Base-by-base conservation (phyloP, 176 grass and related monocot species). In the Luzula sylvatica region DNA sequence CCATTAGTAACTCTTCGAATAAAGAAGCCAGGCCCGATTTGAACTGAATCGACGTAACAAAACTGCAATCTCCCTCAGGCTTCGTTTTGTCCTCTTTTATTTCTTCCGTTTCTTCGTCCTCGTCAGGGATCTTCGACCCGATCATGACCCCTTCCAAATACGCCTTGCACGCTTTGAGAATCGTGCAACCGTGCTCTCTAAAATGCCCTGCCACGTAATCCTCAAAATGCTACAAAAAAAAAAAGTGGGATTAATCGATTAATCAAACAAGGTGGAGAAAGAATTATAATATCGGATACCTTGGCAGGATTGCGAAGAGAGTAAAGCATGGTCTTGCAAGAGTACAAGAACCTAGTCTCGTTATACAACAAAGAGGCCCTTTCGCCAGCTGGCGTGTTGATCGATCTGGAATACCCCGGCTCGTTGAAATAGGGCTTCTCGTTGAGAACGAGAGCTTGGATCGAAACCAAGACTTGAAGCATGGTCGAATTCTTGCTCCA, bases 391-490 rank as follows among this genome's bases (percentile, higher is more conserved):
- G 41, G 0, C 11, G 66, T 87, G 17, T 81, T 74, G 22, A 75
- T 79, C 20, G 15, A 57, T 11, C 2, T 12, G n/a, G 58, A 75
- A n/a, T 65, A 78, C 63, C 79, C 88, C 38, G 83, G 88, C 60
- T 95, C 88, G 43, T 95, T 95, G 43, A 84, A 95, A 61, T 87
- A 95, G 26, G 88, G 88, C 22, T 84, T 78, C 73, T 87, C 83
- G 65, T 95, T 95, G 55, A 95, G 56, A 49, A 95, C 79, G 0
- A 94, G 79, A 62, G 88, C 88, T 60, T 95, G 88, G 87, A 95
- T 75, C 8, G 88, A 95, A 14, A 95, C 42, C 60, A 95, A 55
- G 12, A 95, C 88, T 48, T 95, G 88, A 43, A 95, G 76, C 83
- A 95, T 95, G 30, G 83, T 88, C 16, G 88, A 95, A 14, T 79